Base-by-base conservation (phyloP, 2,329 filamentous ascomycete genomes). In the Raffaelea albimanens region DNA sequence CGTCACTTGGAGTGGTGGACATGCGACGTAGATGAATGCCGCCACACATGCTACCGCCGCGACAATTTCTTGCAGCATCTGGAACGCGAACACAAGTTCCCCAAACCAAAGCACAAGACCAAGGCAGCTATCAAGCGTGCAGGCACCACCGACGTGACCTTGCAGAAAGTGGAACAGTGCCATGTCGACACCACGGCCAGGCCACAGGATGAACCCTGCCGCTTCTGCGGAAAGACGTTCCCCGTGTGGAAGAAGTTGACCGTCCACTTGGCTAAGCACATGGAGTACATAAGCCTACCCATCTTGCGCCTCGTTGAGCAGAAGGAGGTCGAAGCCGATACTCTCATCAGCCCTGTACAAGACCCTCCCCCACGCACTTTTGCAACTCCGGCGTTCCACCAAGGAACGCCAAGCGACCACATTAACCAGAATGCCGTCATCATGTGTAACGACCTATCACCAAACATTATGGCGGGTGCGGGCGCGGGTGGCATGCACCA, bases 41-140 rank as follows among this genome's bases (percentile, higher is more conserved):
- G 71, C 9, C 90, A 95, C 61, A 78, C 73, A 3, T 95, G 89
- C 67, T 94, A 83, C 62, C 81, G 90, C 25, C 87, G 90, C 52
- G 87, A 95, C 63, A 95, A 96, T 58, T 95, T 96, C 61, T 73
- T 95, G 22, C 88, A 95, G 63, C 90, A 96, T 67, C 78, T 95
- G 19, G 87, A 94, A 11, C 83, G 89, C 45, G 89, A 95, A 63
- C 90, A 95, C 67, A 95, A 94, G 62, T 83, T 87, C 59, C 69
- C 74, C 2, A 88, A 95, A 58, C 89, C 88, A 19, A 89, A 85
- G 64, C 69, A 82, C 52, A 91, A 91, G 67, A 82, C 97, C 5
- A 87, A 85, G 61, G 77, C 78, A 3, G 75, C 79, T 14, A 76
- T 80, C 56, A 83, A 82, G 62, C 77, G 76, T 52, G 68, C 74